Evolutionary conservation across 2,329 filamentous ascomycete species (phyloP).

Genomic region (Trichoderma sp.): DNA sequence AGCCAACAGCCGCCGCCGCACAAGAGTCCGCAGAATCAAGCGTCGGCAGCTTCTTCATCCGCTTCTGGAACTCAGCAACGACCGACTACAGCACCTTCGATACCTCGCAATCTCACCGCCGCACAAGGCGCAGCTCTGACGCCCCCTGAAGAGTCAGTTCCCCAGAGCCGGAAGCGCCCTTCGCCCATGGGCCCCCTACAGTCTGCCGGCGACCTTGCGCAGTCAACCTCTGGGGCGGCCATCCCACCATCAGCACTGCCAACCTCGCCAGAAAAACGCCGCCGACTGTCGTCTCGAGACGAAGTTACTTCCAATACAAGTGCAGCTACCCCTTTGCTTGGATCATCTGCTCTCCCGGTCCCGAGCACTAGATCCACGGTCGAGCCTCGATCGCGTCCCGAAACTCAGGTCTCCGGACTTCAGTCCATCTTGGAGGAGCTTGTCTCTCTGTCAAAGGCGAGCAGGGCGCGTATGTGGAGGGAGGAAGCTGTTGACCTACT

Average conservation of each 20-base stretch:
- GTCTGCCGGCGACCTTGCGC: background rate
- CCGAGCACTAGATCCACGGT: background rate
- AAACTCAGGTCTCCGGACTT: background rate
- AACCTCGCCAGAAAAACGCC: slow-evolving; percentile 37
- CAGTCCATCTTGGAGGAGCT: slow-evolving; percentile 39
- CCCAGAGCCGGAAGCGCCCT: slow-evolving; percentile 47
- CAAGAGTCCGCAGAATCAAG: slow-evolving; percentile 31
- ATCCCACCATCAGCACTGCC: slow-evolving; percentile 36
- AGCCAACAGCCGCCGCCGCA: slow-evolving; percentile 27
- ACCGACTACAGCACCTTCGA: slow-evolving; percentile 38
- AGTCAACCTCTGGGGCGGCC: slow-evolving; percentile 17
- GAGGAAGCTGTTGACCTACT: slow-evolving; percentile 62
- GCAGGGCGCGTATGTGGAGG: slow-evolving; percentile 50
- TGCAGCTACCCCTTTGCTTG: slow-evolving; percentile 29
- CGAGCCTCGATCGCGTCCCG: background rate
- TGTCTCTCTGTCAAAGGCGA: slow-evolving; percentile 44
- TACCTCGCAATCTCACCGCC: slow-evolving; percentile 41
- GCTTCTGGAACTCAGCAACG: slow-evolving; percentile 30
- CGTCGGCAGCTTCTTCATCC: slow-evolving; percentile 30
- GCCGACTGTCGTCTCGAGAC: slow-evolving; percentile 34
- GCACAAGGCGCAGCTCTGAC: slow-evolving; percentile 51
- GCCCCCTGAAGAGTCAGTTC: slow-evolving; percentile 54
- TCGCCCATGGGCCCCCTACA: slow-evolving; percentile 28
- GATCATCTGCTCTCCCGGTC: slow-evolving; percentile 32
- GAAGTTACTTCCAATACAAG: slow-evolving; percentile 26